Conservation (phyloP, 2,329 filamentous ascomycete genomes). For the Sodiomyces alkalinus region DNA sequence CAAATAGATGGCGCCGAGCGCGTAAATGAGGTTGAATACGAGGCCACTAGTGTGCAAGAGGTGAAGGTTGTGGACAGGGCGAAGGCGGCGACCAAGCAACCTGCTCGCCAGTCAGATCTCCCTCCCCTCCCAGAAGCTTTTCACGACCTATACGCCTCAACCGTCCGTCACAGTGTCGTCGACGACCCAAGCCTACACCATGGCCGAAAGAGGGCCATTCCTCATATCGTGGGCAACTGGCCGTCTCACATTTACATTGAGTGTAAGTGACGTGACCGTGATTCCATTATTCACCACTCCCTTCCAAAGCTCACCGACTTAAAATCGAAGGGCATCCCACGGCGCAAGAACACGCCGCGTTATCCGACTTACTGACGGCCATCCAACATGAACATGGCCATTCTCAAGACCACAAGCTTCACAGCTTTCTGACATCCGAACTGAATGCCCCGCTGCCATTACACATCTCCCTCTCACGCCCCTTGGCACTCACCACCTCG, state of each 20-base stretch:
- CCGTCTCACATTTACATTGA: conserved; percentile 85
- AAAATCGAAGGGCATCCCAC: conserved; percentile 49
- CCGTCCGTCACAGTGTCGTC: conserved; percentile 56
- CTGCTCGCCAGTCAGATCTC: conserved; percentile 23
- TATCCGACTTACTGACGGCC: conserved; percentile 26
- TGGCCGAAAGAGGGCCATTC: conserved; percentile 66
- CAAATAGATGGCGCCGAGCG: conserved; percentile 6
- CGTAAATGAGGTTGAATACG: no score
- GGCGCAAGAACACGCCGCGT: conserved; percentile 26
- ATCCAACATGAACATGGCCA: conserved; percentile 18
- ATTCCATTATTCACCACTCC: conserved; percentile 1
- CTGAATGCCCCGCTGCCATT: conserved; percentile 65
- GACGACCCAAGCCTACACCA: conserved; percentile 80
- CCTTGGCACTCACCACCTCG: conserved; percentile 59
- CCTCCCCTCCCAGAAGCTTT: conserved; percentile 70
- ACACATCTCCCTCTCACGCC: conserved; percentile 80
- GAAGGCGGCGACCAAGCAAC: background rate
- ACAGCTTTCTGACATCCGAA: conserved; percentile 61
- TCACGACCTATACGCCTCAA: conserved; percentile 78
- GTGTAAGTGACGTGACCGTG: conserved; percentile 44
- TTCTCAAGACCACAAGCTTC: conserved; percentile 29
- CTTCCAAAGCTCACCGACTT: conserved; percentile 3
- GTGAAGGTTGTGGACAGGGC: no score
- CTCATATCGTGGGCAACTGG: conserved; percentile 84
- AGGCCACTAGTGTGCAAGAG: no score